These are phyloP conservation scores for Colletotrichum higginsianum DNA, from an alignment of 2,329 filamentous ascomycete genomes.

Conservation along the genomic window DNA sequence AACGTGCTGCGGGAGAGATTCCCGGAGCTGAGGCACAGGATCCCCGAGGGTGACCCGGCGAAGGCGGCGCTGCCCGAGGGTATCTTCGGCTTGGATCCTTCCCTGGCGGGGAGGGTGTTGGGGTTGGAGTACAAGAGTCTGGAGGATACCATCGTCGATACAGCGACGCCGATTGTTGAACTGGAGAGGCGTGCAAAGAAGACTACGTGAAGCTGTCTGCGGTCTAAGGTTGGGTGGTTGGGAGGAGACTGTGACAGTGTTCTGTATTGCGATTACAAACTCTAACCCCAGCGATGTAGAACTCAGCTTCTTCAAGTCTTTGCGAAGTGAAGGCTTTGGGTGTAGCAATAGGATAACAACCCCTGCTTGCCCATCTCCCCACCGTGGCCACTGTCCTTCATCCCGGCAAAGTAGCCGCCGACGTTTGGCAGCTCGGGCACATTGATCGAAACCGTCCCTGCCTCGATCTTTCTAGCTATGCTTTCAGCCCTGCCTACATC, in stretches of 20 bases:
- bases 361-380: conserved; percentile 54
- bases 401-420: conserved; percentile 50
- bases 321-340: conserved; percentile 51
- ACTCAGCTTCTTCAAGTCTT: conserved; percentile 39
- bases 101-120: conserved; percentile 43
- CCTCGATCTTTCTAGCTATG: conserved; percentile 68
- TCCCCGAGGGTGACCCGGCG: conserved; percentile 43
- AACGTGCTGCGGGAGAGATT: conserved; percentile 44
- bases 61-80: conserved; percentile 43
- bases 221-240: not conserved
- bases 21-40: conserved; percentile 43
- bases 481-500: conserved; percentile 65
- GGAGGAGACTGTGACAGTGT: not conserved
- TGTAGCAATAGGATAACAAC: conserved; percentile 52
- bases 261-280: not conserved
- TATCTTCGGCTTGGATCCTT: conserved; percentile 40
- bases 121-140: conserved; percentile 45
- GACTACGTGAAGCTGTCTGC: not conserved
- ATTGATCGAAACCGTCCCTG: conserved; percentile 75
- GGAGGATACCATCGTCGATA: conserved; percentile 44
- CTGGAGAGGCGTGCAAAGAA: conserved; percentile 38
- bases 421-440: conserved; percentile 50
- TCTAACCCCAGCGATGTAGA: too few species aligned
- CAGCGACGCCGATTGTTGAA: conserved; percentile 44
- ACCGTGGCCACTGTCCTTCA: conserved; percentile 52